Evolutionary conservation across 2,329 filamentous ascomycete genomes (phyloP).

Genomic region (Talaromyces piceae): DNA sequence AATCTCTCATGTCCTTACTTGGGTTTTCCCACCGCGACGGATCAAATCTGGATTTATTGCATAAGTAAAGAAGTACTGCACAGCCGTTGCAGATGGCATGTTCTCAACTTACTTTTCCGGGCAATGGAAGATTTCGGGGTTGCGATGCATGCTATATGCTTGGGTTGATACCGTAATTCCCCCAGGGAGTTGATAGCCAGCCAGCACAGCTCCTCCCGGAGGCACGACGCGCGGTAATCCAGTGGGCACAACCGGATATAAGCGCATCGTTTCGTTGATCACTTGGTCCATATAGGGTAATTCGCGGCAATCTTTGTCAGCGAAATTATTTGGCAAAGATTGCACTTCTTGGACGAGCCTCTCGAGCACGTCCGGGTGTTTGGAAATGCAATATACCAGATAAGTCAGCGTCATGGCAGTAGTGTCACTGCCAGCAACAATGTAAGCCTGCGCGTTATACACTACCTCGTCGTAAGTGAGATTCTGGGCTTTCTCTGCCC

Average conservation of each 20-base stretch:
- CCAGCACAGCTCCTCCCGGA: conserved; percentile 31
- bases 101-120: conserved; percentile 1
- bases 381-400: conserved; percentile 32
- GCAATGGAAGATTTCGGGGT: conserved; percentile 28
- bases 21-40: conserved; percentile 42
- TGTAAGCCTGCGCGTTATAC: conserved; percentile 38
- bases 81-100: conserved; percentile 13
- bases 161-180: conserved; percentile 46
- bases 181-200: conserved; percentile 39
- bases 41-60: conserved; percentile 34
- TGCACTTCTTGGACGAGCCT: conserved; percentile 45
- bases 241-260: conserved; percentile 51
- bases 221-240: conserved; percentile 49
- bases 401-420: conserved; percentile 46
- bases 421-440: conserved; percentile 47
- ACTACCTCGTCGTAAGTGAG: conserved; percentile 29
- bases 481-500: conserved; percentile 17
- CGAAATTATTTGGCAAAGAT: conserved; percentile 23
- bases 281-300: conserved; percentile 50
- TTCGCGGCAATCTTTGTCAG: conserved; percentile 40
- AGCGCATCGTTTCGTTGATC: conserved; percentile 52
- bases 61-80: not conserved
- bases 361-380: conserved; percentile 25
- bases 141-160: conserved; percentile 47
- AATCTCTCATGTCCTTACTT: conserved; percentile 36